Base-by-base conservation (phyloP, 257 asterid genomes). In the Parsonsia alboflavescens region DNA sequence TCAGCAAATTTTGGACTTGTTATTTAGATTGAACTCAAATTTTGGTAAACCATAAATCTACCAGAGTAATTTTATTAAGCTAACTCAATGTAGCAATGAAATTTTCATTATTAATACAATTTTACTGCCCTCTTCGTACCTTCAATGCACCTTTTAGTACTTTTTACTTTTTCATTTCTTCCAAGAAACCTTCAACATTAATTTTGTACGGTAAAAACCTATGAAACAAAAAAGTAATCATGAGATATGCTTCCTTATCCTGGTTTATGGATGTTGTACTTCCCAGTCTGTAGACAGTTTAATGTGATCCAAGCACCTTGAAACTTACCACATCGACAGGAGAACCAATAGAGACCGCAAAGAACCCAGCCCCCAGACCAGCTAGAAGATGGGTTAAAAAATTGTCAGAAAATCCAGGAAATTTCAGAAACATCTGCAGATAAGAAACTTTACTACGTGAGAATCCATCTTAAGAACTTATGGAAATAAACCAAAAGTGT, bases 341-440 rank as follows among this genome's bases (percentile, higher is more conserved):
- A 76, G 98, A 93, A 81, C 98, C 98, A 70, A 93, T 82, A 79
- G 91, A 89, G 84, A 91, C 98, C 74, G 97, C 98, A 86, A 93
- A 93, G 78, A 93, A 91, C 30, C 98, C 98, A 63, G 98, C 98
- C 78, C 97, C 98, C 76, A 88, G 82, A 81, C 98, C 98, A 84
- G 97, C 96, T 74, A 93, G 84, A 57, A 89, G 83, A 72, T 93
- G 98, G 45, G 97, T 91, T 80, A 89, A 79, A 75, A 83, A 80
- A 83, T 75, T 87, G 87, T 91, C 97, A 22, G 92, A 79, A 85
- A 91, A 91, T 78, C 97, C 98, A 52, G 96, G 96, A 79, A 93
- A 68, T 76, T 46, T 81, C 84, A 91, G 77, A 80, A 93, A 80
- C 75, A 82, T 84, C 98, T 93, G 94, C 82, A 81, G n/a, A 73